Percentiles rank a stretch among this genome's conserved stretches.
Conservation (phyloP, 2,329 filamentous ascomycete genomes). For the Cordyceps militaris region DNA sequence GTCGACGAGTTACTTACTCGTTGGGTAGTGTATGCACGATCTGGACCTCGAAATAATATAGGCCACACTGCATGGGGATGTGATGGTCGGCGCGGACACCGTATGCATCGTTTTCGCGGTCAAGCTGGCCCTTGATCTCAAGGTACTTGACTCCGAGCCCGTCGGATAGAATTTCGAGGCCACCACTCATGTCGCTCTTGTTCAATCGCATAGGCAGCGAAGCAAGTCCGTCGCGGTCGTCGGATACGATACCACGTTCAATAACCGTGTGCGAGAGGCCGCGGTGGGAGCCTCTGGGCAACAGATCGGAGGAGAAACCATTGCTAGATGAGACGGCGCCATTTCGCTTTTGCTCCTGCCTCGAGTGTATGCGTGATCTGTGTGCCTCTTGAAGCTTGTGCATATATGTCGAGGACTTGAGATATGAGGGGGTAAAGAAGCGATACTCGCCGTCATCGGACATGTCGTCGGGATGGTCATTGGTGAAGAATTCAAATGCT, state of each 20-base stretch:
- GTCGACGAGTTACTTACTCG: slow-evolving; percentile 37
- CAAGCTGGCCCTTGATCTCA: slow-evolving; percentile 38
- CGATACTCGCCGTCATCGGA: slow-evolving; percentile 26
- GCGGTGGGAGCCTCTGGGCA: slow-evolving; percentile 51
- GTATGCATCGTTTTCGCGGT: slow-evolving; percentile 66
- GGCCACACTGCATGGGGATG: slow-evolving; percentile 83
- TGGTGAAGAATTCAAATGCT: slow-evolving; percentile 45
- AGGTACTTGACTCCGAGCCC: slow-evolving; percentile 64
- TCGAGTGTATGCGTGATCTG: slow-evolving; percentile 48
- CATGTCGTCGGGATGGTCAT: slow-evolving; percentile 21
- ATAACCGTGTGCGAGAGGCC: slow-evolving; percentile 80
- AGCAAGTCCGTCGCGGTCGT: slow-evolving; percentile 52
- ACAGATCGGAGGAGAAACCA: slow-evolving; percentile 34
- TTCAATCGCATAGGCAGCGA: slow-evolving; percentile 81
- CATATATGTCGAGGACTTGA: slow-evolving; percentile 70
- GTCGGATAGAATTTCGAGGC: slow-evolving; percentile 67
- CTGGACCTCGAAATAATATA: slow-evolving; percentile 84
- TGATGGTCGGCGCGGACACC: slow-evolving; percentile 75
- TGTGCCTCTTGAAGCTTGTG: slow-evolving; percentile 66
- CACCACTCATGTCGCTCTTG: slow-evolving; percentile 63
- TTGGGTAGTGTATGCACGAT: slow-evolving; percentile 45
- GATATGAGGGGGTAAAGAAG: slow-evolving; percentile 82
- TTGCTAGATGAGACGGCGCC: slow-evolving; percentile 39
- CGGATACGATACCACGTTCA: slow-evolving; percentile 58
- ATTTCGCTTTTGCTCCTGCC: slow-evolving; percentile 36